Evolutionary conservation across 345 rosid genomes (phyloP).

Genomic region (Sapria himalayana): DNA sequence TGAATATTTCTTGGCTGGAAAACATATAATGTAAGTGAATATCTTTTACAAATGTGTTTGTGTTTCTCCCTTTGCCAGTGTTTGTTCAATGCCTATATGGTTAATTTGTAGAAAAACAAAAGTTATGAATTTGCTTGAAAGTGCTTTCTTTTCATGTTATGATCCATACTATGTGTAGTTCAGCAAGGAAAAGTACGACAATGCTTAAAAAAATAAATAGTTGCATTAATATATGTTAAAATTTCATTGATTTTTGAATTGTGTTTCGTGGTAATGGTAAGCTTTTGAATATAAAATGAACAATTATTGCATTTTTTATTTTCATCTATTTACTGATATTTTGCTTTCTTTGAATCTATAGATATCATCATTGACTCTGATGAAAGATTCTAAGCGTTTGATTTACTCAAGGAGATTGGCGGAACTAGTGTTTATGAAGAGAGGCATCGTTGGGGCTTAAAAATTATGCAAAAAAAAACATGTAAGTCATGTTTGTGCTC

Average conservation of each 20-base stretch:
- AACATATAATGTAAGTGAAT: conserved; percentile 82
- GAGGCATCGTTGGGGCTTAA: conserved; percentile 93
- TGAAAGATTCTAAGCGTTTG: conserved; percentile 95
- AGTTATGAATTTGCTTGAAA: conserved; percentile 89
- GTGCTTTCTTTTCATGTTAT: conserved; percentile 96
- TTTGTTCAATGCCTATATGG: conserved; percentile 6
- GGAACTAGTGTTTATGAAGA: conserved; percentile 97
- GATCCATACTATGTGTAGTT: conserved; percentile 95
- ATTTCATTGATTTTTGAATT: too few relatives aligned
- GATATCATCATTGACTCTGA: conserved; percentile 86
- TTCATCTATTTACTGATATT: not conserved
- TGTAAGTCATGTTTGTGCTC: conserved; percentile 32
- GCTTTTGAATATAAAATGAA: too few relatives aligned
- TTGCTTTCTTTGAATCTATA: conserved; percentile 17
- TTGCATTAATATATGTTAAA: too few relatives aligned
- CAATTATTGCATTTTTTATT: too few relatives aligned
- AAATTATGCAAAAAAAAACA: conserved; percentile 94
- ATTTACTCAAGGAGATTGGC: conserved; percentile 90
- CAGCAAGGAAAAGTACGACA: conserved; percentile 71
- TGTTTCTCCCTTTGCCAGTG: not conserved
- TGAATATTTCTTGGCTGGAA: conserved; percentile 81
- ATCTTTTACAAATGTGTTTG: too few relatives aligned
- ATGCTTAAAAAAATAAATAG: too few relatives aligned
- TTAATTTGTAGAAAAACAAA: conserved; percentile 55
- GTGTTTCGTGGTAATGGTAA: too few relatives aligned